These are phyloP conservation scores for Gossypium davidsonii DNA, from an alignment of 441 rosid species.

Conservation along the genomic window DNA sequence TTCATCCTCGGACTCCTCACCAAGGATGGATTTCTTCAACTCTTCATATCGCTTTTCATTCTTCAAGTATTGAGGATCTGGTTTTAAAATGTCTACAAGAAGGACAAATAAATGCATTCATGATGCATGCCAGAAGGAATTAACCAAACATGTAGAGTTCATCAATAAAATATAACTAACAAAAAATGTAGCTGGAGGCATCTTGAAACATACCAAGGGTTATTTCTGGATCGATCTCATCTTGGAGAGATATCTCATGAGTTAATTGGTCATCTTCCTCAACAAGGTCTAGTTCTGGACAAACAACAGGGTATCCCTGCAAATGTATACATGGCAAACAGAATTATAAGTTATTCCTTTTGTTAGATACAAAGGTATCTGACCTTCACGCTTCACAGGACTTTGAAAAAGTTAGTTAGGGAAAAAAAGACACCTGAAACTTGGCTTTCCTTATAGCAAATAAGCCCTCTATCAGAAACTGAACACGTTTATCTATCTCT, in stretches of 20 bases:
- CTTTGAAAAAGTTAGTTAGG: neutral
- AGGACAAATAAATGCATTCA: constrained; percentile 7
- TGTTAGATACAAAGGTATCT: neutral
- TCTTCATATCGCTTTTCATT: constrained; percentile 82
- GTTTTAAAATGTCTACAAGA: constrained; percentile 69
- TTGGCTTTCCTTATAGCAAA: constrained; percentile 77
- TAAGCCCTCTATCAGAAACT: constrained; percentile 79
- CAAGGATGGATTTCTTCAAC: constrained; percentile 69
- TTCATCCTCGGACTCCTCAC: constrained; percentile 77
- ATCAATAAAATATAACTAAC: neutral
- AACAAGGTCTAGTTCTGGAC: constrained; percentile 79
- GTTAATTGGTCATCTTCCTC: constrained; percentile 76
- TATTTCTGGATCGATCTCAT: constrained; percentile 62
- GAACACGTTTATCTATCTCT: constrained; percentile 89
- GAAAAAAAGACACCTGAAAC: constrained; percentile 56
- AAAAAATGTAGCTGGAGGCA: constrained; percentile 1
- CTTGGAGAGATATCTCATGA: constrained; percentile 63
- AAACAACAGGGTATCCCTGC: constrained; percentile 87
- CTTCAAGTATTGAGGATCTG: constrained; percentile 69
- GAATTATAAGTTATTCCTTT: constrained; percentile 9
- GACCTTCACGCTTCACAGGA: neutral
- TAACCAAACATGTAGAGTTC: neutral
- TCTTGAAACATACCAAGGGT: constrained; percentile 53
- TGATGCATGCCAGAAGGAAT: constrained; percentile 9
- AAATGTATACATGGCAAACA: constrained; percentile 19